Evolutionary conservation across 73 alveolate species (phyloP).

Genomic region (Blepharisma stoltei): DNA sequence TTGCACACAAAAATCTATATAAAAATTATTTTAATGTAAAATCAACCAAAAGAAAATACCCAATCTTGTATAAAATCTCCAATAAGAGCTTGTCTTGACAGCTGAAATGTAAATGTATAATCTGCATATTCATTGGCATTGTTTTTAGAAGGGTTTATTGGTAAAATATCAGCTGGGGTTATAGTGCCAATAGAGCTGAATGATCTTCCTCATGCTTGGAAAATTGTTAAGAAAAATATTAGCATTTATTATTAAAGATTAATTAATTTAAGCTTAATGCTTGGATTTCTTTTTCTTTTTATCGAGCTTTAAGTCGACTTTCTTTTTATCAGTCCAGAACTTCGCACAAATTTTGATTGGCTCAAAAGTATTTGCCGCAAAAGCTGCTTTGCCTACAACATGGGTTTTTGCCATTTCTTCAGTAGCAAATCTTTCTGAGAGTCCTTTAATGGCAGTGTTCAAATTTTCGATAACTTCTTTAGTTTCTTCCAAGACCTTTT

Average conservation of each 20-base stretch:
- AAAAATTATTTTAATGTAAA: too few relatives aligned
- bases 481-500: conserved; percentile 15
- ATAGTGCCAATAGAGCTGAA: background rate
- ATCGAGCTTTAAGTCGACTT: conserved; percentile 4
- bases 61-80: too few relatives aligned
- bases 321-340: conserved; percentile 22
- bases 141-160: background rate
- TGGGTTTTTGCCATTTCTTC: background rate
- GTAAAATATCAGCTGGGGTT: background rate
- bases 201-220: too few relatives aligned
- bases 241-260: too few relatives aligned
- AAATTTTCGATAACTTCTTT: background rate
- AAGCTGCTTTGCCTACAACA: background rate
- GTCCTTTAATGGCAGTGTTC: background rate
- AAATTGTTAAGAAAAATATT: too few relatives aligned
- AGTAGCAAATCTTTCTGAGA: background rate
- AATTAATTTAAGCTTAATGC: too few relatives aligned
- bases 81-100: too few relatives aligned
- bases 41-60: too few relatives aligned
- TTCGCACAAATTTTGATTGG: background rate
- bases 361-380: background rate
- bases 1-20: too few relatives aligned
- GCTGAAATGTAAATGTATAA: conserved; percentile 6
- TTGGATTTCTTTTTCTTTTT: background rate
- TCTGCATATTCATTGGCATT: background rate